Evolutionary conservation across 2,329 filamentous ascomycete genomes (phyloP).

Genomic region (Fusarium stilboides): DNA sequence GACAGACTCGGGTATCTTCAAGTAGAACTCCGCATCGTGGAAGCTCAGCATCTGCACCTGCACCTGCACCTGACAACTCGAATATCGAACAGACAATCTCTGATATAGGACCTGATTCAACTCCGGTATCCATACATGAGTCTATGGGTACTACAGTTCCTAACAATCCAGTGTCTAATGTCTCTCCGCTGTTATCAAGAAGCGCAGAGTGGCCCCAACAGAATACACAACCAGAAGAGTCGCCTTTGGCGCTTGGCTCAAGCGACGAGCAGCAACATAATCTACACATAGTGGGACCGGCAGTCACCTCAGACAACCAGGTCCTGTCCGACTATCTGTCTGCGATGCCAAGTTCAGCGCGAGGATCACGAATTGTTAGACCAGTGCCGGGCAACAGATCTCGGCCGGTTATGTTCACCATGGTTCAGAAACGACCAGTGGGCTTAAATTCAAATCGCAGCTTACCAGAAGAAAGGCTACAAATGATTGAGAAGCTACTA

Average conservation of each 20-base stretch:
- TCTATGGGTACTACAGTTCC: neutral
- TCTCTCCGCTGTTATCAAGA: conserved; percentile 1
- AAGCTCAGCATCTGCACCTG: neutral
- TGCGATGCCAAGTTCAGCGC: conserved; percentile 50
- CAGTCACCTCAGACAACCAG: conserved; percentile 72
- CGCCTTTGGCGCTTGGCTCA: conserved; percentile 51
- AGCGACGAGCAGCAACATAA: conserved; percentile 59
- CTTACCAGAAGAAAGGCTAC: conserved; percentile 63
- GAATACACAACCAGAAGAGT: conserved; percentile 37
- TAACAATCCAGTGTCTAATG: neutral
- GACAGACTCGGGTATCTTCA: conserved; percentile 16
- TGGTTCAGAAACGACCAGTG: conserved; percentile 62
- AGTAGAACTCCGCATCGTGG: neutral
- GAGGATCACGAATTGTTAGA: conserved; percentile 51
- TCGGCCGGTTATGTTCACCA: conserved; percentile 62
- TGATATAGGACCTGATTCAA: neutral
- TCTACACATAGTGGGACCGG: conserved; percentile 72
- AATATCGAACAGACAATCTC: neutral
- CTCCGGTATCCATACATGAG: neutral
- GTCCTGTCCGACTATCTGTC: conserved; percentile 72
- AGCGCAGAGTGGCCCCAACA: conserved; percentile 10
- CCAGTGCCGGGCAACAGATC: conserved; percentile 53
- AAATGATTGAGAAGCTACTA: conserved; percentile 71
- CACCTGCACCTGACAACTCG: neutral
- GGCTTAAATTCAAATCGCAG: conserved; percentile 58